Evolutionary conservation across 2,329 filamentous ascomycete species (phyloP), one percentile per base, ranked within the genome.

Genomic region (Penicillium sp.): DNA sequence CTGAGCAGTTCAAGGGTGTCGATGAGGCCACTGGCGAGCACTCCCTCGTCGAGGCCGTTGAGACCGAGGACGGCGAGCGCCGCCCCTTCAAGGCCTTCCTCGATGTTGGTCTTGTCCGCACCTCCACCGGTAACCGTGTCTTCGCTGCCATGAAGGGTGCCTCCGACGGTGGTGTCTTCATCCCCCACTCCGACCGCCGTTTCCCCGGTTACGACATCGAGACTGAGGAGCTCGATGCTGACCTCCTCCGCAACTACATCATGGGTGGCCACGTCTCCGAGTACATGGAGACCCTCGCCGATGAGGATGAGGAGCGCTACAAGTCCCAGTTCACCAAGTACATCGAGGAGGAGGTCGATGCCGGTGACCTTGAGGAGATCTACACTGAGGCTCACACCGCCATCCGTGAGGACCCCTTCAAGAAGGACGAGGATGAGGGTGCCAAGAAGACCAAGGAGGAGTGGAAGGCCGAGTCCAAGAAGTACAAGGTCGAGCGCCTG

Each of bases 61-160:
- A 98, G 86, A 88, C 87, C 67, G 90, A 93, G 65, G 91, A 96
- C 67, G 92, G 90, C 74, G 78, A 79, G 67, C 93, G 95, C 83
- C 93, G 95, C 74, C 95, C 95, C 78, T 99, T 99, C 92, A 99
- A 99, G 90, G 91, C 89, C 80, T 92, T 90, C 90, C 90, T 99
- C 70, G 95, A 99, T 76, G 95, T 99, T 75, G 95, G 95, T 87
- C 91, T 99, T 75, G 86, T 88, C 82, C 92, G 95, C 75, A 99
- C 95, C 77, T 97, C 93, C 67, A 99, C 95, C 70, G 95, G 95
- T 88, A 93, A 93, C 80, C 93, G 95, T 84, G 88, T 99, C 84
- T 99, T 99, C 78, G 95, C 91, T 82, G 95, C 93, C 82, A 92
- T 99, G 91, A 99, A 99, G 90, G 95, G 95, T 85, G 93, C 93